These are phyloP conservation scores for Neonectria punicea DNA, from an alignment of 2,329 filamentous ascomycete species.

Conservation along the genomic window DNA sequence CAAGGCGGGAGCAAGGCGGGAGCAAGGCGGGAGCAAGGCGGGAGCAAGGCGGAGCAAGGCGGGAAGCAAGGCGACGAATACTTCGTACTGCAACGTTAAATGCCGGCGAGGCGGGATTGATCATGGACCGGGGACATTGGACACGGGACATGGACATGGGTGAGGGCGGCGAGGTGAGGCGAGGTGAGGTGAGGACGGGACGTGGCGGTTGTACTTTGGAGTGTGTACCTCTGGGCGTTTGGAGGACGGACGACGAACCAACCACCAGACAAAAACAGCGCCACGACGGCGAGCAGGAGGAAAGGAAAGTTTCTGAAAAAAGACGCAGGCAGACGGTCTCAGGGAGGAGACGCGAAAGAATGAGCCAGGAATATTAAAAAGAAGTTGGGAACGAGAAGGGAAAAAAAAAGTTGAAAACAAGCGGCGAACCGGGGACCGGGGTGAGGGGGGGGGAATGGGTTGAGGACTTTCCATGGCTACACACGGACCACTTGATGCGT, in stretches of 20 bases:
- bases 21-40: background rate
- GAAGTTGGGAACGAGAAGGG: conserved; percentile 3
- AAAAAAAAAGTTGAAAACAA: conserved; percentile 14
- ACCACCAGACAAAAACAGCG: conserved; percentile 2
- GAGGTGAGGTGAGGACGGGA: conserved; percentile 5
- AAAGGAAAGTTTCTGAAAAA: background rate
- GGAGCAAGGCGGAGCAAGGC: no score
- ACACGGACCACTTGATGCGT: conserved; percentile 56
- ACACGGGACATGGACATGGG: conserved; percentile 9
- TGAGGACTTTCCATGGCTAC: conserved; percentile 48
- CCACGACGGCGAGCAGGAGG: conserved; percentile 1
- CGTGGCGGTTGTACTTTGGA: conserved; percentile 8
- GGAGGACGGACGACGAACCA: conserved; percentile 10
- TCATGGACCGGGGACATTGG: conserved; percentile 4
- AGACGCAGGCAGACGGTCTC: conserved; percentile 1
- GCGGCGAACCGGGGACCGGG: conserved; percentile 24
- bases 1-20: background rate
- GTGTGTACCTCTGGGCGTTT: background rate
- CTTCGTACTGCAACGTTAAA: conserved; percentile 5
- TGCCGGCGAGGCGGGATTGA: conserved; percentile 17
- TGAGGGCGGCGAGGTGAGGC: conserved; percentile 17
- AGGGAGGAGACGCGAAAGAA: conserved; percentile 9
- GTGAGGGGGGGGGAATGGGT: conserved; percentile 35
- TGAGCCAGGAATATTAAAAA: conserved; percentile 5
- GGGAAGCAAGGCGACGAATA: conserved; percentile 12